These are phyloP conservation scores for Xylariaceae sp. DNA, from an alignment of 2,329 filamentous ascomycete genomes.

Conservation along the genomic window DNA sequence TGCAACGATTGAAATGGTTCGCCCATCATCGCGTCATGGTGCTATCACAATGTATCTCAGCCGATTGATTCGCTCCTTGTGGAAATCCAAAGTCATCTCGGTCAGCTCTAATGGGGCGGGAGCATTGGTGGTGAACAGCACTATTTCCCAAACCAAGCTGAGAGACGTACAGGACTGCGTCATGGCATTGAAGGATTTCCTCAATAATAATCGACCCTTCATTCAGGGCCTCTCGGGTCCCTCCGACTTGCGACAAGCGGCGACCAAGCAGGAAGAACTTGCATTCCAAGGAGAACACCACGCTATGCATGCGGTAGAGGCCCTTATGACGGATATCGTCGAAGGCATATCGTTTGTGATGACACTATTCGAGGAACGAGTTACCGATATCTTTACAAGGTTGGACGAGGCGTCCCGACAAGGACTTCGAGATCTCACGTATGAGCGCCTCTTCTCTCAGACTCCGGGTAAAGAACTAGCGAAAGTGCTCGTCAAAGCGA, in stretches of 20 bases:
- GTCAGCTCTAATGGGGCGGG: constrained; percentile 48
- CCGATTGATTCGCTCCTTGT: constrained; percentile 80
- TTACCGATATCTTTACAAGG: constrained; percentile 77
- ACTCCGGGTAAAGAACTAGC: constrained; percentile 78
- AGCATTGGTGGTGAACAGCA: constrained; percentile 59
- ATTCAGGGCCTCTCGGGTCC: constrained; percentile 94
- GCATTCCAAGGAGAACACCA: constrained; percentile 92
- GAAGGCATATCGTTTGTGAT: constrained; percentile 95
- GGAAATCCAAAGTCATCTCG: constrained; percentile 71
- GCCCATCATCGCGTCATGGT: constrained; percentile 81
- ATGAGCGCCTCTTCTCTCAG: constrained; percentile 79
- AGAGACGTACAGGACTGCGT: constrained; percentile 73
- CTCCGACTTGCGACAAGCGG: constrained; percentile 70
- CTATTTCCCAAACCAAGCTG: constrained; percentile 63
- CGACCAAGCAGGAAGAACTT: constrained; percentile 83
- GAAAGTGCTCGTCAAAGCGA: constrained; percentile 91
- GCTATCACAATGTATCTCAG: constrained; percentile 84
- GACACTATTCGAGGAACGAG: constrained; percentile 88
- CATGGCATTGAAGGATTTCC: constrained; percentile 71
- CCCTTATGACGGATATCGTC: constrained; percentile 82
- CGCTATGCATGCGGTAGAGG: constrained; percentile 78
- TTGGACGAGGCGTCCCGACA: constrained; percentile 66
- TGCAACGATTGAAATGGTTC: constrained; percentile 72
- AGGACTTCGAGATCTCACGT: constrained; percentile 71
- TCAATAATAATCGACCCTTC: constrained; percentile 79